A percentile compares a stretch with the other conserved stretches of the same genome.
These are phyloP conservation scores for Fomitopsis pulvina DNA, from an alignment of 768 basidiomycete species.

Conservation along the genomic window DNA sequence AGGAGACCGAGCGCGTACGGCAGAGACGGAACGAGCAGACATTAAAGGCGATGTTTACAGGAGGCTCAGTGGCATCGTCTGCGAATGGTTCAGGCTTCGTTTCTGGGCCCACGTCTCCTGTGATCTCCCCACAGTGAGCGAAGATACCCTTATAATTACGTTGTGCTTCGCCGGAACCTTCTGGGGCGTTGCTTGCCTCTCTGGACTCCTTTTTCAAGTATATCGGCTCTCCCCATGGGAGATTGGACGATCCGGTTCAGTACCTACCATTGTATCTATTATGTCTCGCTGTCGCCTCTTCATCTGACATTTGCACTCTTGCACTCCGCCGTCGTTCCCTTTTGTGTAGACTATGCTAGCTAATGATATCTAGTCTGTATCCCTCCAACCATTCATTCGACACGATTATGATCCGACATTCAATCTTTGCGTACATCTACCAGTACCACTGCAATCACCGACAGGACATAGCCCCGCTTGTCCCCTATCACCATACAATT, in stretches of 20 bases:
- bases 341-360: not conserved
- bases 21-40: slow-evolving; percentile 80
- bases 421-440: too few relatives aligned
- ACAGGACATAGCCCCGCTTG: too few relatives aligned
- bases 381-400: not conserved
- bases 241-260: not conserved
- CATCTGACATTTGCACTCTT: not conserved
- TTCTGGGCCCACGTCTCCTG: slow-evolving; percentile 6
- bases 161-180: not conserved
- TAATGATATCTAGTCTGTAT: not conserved
- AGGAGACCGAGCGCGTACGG: slow-evolving; percentile 83
- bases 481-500: too few relatives aligned
- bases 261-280: not conserved
- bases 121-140: not conserved
- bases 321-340: not conserved
- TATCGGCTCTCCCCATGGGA: not conserved
- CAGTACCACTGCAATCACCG: too few relatives aligned
- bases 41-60: slow-evolving; percentile 83
- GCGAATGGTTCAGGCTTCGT: not conserved
- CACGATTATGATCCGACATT: too few relatives aligned
- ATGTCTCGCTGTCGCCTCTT: not conserved
- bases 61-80: slow-evolving; percentile 6
- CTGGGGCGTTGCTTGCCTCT: not conserved
- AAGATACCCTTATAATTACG: not conserved
- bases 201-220: not conserved